Evolutionary conservation across 2,329 filamentous ascomycete species (phyloP).

Genomic region (Chaetomiaceae sp.): DNA sequence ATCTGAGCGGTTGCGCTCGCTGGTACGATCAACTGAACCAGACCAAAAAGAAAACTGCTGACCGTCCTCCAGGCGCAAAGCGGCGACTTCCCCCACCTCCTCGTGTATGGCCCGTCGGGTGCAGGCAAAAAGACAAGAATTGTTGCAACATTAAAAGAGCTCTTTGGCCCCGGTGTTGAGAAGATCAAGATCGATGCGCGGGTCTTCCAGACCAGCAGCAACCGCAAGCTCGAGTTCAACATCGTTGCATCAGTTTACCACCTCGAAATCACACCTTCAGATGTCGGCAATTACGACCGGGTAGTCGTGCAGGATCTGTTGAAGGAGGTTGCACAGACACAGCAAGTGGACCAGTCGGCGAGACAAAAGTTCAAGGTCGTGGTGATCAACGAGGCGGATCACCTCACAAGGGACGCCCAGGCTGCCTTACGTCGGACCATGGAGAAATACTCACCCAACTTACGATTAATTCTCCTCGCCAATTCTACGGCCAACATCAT

Average conservation of each 20-base stretch:
- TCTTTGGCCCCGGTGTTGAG: constrained; percentile 95
- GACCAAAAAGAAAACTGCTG: constrained; percentile 7
- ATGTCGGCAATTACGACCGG: constrained; percentile 93
- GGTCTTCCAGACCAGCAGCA: constrained; percentile 91
- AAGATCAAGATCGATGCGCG: constrained; percentile 99
- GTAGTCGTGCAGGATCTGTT: constrained; percentile 93
- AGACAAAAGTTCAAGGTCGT: constrained; percentile 96
- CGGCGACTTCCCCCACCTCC: constrained; percentile 94
- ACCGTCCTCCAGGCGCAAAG: constrained; percentile 70
- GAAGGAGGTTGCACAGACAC: constrained; percentile 97
- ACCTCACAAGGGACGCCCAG: constrained; percentile 89
- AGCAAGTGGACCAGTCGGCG: constrained; percentile 92
- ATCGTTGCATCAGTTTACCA: constrained; percentile 97
- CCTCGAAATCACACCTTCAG: constrained; percentile 94
- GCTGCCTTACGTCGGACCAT: constrained; percentile 91
- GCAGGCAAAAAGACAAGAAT: constrained; percentile 98
- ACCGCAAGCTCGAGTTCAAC: constrained; percentile 98
- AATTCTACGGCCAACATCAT: constrained; percentile 99
- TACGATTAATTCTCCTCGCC: constrained; percentile 85
- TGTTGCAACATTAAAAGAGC: constrained; percentile 88
- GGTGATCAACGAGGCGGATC: constrained; percentile 97
- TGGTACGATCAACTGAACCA: constrained; percentile 53
- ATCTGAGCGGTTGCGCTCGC: constrained; percentile 77
- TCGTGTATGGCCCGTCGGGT: constrained; percentile 93
- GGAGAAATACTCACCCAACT: constrained; percentile 98